Base-by-base conservation (phyloP, 805 yeast species). In the Metschnikowia chrysomelidarum region DNA sequence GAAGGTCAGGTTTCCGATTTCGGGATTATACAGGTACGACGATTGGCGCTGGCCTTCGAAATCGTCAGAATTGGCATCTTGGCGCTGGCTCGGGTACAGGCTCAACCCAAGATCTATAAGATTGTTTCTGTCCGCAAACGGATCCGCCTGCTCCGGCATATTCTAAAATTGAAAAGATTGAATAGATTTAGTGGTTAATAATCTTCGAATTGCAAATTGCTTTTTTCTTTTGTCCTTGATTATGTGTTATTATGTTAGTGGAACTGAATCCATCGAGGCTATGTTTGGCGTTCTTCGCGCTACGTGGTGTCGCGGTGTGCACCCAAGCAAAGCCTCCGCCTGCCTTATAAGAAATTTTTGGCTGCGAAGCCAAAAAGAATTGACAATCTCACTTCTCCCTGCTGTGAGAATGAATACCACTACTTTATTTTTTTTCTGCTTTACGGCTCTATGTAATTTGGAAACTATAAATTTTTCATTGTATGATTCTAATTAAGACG, bases 41-140 rank as follows among this genome's bases (percentile, higher is more conserved):
- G 2, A n/a, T 15, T 18, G 16, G 18, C 34, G 14, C 12, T n/a
- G 12, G 23, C 12, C 2, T 7, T 31, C 24, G 13, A 13, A 22
- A 11, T 25, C 24, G 12, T 27, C 28, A 23, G 37, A 29, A 15
- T 39, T 32, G 18, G 20, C 32, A 12, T 27, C 41, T 5, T 34
- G 17, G 15, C 28, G 17, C 23, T 20, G 35, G 31, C 37, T 32
- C 23, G 44, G 41, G 39, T 37, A 31, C 32, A 24, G 49, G 40
- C 45, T 56, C 24, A 51, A 38, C 24, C 61, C 65, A 40, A 62
- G 46, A 40, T 60, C 66, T 31, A 62, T 62, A 27, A 62, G 56
- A 38, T 62, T 57, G 32, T 47, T 47, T 32, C 57, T 38, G 35
- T 46, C 55, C 26, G 46, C 39, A 28, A 48, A 48, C 18, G 53